Conservation (phyloP, 129 eudicot genomes). For the Tagetes patula region DNA sequence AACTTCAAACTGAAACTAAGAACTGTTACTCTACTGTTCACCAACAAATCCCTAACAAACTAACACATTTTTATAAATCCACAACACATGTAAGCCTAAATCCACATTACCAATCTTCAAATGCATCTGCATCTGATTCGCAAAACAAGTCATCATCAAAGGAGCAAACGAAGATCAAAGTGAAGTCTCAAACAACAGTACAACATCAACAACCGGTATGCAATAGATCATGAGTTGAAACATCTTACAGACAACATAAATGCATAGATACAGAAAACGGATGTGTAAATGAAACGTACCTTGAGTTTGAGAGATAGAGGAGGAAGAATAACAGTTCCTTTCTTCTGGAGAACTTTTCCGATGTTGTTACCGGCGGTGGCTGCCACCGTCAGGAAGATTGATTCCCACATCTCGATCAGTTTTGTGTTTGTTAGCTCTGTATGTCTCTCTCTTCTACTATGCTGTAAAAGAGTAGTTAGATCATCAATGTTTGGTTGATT, state of each 20-base stretch:
- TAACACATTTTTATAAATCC: background rate
- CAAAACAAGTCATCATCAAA: background rate
- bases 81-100: background rate
- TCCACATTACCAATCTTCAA: background rate
- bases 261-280: background rate
- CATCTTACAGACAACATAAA: background rate
- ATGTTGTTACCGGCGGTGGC: slow-evolving; percentile 99
- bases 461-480: slow-evolving; percentile 17
- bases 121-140: background rate
- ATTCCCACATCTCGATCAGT: slow-evolving; percentile 75
- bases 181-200: background rate
- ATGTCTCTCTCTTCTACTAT: slow-evolving; percentile 16
- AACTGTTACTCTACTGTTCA: background rate
- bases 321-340: slow-evolving; percentile 96
- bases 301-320: slow-evolving; percentile 97
- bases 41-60: background rate
- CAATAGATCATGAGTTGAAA: background rate
- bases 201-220: background rate
- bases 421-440: background rate
- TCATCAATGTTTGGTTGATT: slow-evolving; percentile 19
- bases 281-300: slow-evolving; percentile 29
- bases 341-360: slow-evolving; percentile 97
- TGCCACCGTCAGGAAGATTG: slow-evolving; percentile 89
- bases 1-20: background rate
- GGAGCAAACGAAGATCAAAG: background rate